Base-by-base conservation (phyloP, 352 stramenopile species). In the Phytophthora vignae region DNA sequence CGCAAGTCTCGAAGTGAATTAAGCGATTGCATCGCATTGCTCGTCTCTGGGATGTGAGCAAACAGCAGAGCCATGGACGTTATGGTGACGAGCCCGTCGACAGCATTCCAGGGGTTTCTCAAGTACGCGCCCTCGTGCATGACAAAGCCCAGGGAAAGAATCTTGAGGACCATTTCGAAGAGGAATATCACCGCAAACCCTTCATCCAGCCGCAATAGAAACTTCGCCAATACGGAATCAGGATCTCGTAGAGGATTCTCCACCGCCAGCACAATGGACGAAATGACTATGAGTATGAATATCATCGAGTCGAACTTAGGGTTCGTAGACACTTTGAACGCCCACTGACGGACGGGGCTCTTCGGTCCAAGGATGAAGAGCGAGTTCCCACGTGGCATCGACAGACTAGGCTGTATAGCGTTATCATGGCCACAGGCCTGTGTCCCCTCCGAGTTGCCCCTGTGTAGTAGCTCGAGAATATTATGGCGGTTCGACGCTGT, bases 41-140 rank as follows among this genome's bases (percentile, higher is more conserved):
- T 64, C 2, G 50, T 67, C 3, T 58, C 44, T 3, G 74, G 70
- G 3, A 74, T 79, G 19, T 86, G 73, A 1, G 67, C 70, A 4
- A 85, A 69, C 8, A 93, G 40, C 67, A 87, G 84, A 3, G 93
- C 40, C 1, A 96, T 40, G 0, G 88, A 97, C 0, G 92, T 71
- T 19, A 95, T 58, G 0, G 97, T 90, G 44, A 98, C 96, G 5
- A 88, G 55, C 22, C 87, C 82, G 64, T 98, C 93, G 3, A 98
- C 64, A 2, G 96, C 69, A 52, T 98, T 97, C 94, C 94, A 98
- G 4, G 67, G 69, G 25, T 79, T 85, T 11, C 83, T 66, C n/a
- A 98, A 50, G 68, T 98, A 98, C 15, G 90, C 61, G 3, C 69
- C 63, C 71, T 85, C 78, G 67, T 91, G 71, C 7, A 79, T 15